Percentiles rank a stretch among this genome's conserved stretches.
phyloP scores from a whole-genome alignment of 2,329 filamentous ascomycete species.

The Nemania sp. region DNA sequence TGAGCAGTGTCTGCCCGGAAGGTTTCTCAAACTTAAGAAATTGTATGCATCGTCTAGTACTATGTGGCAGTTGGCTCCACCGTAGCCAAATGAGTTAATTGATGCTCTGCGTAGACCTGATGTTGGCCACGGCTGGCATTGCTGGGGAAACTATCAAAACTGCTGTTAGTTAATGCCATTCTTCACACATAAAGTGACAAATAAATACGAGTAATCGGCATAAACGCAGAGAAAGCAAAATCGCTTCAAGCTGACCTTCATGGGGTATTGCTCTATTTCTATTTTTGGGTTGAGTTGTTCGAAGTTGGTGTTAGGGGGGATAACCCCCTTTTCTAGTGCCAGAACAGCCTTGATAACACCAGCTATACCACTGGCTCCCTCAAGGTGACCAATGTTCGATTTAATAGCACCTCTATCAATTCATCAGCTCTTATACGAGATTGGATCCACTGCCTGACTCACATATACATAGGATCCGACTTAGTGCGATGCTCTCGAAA shows the following conservation, averaged over 20 bases:
- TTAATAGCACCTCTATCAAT: conserved; percentile 6
- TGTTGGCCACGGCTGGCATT: conserved; percentile 1
- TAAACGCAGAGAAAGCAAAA: too few relatives aligned
- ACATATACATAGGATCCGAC: background rate
- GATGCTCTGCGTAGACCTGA: conserved; percentile 12
- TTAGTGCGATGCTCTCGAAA: background rate
- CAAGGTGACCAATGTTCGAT: conserved; percentile 27
- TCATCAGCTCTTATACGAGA: background rate
- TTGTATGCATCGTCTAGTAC: conserved; percentile 11
- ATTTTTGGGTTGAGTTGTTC: conserved; percentile 33
- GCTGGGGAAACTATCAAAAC: background rate
- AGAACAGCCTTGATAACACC: conserved; percentile 33
- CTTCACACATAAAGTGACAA: too few relatives aligned
- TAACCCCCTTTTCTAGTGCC: conserved; percentile 30
- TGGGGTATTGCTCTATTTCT: background rate
- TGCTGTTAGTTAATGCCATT: background rate
- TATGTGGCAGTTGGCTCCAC: conserved; percentile 34
- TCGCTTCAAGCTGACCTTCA: background rate
- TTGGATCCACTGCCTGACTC: background rate
- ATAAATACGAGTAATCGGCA: too few relatives aligned
- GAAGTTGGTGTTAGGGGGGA: conserved; percentile 32
- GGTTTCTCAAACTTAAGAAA: background rate
- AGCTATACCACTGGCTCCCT: conserved; percentile 34
- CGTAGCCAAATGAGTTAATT: conserved; percentile 38
- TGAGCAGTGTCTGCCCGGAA: background rate